Base-by-base conservation (phyloP, 257 asterid genomes). In the Primulina huaijiensis region DNA sequence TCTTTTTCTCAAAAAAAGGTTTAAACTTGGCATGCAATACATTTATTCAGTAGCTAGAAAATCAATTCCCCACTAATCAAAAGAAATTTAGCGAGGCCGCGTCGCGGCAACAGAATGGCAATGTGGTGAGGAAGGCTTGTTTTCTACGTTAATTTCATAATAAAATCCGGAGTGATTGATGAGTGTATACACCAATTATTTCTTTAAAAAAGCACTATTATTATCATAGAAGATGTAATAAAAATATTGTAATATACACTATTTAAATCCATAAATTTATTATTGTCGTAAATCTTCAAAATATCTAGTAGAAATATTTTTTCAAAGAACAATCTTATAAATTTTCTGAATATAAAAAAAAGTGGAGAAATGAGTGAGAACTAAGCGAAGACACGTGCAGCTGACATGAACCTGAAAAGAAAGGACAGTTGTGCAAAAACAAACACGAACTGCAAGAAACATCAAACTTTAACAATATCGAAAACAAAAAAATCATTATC, bases 341-440 rank as follows among this genome's bases (percentile, higher is more conserved):
- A 3, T 34, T 34, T 1, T 34, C 8, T 31, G 12, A 35, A 38
- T 38, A 57, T n/a, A 57, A 57, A 7, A 56, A 56, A 4, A 31
- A 31, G 23, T 57, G 30, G 30, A 7, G 6, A 58, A 58, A n/a
- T 31, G 25, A 58, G 33, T 14, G 21, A 50, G 57, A 46, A 12
- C 19, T 14, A 46, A 46, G 19, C 19, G 2, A 46, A 46, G 55
- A 14, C 7, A 5, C 56, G 5, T 50, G 57, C 25, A 19, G 31
- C 6, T 6, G 60, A 40, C 64, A 66, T 56, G 62, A 71, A 77
- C 63, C 65, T 65, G 30, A 38, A 81, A 57, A 80, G 4, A 5
- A 58, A 75, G 67, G 74, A 71, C 70, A 56, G 65, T 65, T 76
- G 84, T 72, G 35, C 59, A 63, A 52, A 20, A 17, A 61, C 62